These are phyloP conservation scores for Mortierella polycephala DNA, from an alignment of 371 early-diverging fungal genomes.

Conservation along the genomic window DNA sequence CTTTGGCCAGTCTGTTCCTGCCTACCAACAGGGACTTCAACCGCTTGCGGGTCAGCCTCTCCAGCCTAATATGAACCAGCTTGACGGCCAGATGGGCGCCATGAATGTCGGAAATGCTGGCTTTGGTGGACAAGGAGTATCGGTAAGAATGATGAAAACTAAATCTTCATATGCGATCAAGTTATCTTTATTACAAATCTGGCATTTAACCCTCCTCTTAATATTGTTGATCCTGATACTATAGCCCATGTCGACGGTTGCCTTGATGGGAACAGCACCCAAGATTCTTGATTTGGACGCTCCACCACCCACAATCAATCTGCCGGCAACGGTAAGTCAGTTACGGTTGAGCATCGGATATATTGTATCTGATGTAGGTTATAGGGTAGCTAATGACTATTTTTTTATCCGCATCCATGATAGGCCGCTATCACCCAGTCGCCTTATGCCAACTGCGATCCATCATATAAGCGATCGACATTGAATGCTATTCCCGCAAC, in stretches of 20 bases:
- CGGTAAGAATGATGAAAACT: constrained; percentile 10
- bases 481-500: constrained; percentile 90
- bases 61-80: constrained; percentile 31
- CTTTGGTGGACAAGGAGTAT: constrained; percentile 28
- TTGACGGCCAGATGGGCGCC: constrained; percentile 43
- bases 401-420: neutral
- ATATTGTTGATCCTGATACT: neutral
- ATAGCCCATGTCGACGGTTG: constrained; percentile 40
- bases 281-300: constrained; percentile 42
- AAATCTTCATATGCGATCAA: neutral
- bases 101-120: constrained; percentile 47
- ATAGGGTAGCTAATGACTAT: neutral
- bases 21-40: constrained; percentile 49
- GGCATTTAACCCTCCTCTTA: neutral
- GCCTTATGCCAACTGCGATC: constrained; percentile 73
- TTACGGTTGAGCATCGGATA: too few relatives aligned
- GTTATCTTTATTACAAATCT: neutral
- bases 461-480: constrained; percentile 88
- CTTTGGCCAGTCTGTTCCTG: constrained; percentile 31
- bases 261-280: constrained; percentile 45
- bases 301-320: constrained; percentile 59
- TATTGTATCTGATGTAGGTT: constrained; percentile 18
- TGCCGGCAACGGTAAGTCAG: constrained; percentile 64
- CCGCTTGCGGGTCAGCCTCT: constrained; percentile 39
- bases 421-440: constrained; percentile 80